Base-by-base conservation (phyloP, 306 rosid genomes). In the Amphicarpaea edgeworthii region DNA sequence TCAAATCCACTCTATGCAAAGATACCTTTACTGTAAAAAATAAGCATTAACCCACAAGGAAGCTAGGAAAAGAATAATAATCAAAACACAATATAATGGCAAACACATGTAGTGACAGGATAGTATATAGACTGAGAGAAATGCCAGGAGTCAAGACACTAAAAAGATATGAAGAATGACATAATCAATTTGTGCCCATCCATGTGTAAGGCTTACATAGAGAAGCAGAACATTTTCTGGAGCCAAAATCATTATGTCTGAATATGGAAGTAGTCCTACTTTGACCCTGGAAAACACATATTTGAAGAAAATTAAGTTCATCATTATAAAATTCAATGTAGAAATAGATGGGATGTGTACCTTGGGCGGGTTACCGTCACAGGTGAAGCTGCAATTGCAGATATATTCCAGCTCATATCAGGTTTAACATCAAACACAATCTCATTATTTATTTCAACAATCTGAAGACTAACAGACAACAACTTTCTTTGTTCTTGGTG, bases 361-460 rank as follows among this genome's bases (percentile, higher is more conserved):
- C 97, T 86, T 5, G 96, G 98, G 59, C 93, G 95, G 4, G 96
- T 90, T 61, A 90, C 97, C 49, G 72, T 86, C 76, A 94, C 98
- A 75, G 97, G 91, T 60, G 84, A 87, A 64, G 96, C 98, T 43
- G 97, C 93, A 77, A 94, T 68, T 7, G 97, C 95, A 73, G 91
- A 85, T 82, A 92, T 83, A 84, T 90, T 90, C 98, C 98, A 94
- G 94, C 98, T 90, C 96, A 89, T 86, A 80, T 92, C 96, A 82
- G 96, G 93, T 81, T 94, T 94, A 78, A 90, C 82, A 55, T 92
- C 98, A 73, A 86, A 91, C 49, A 90, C 85, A 73, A 84, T 82
- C 86, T 94, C 98, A 83, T 86, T 92, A 71, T 94, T 86, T 82
- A 92, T 92, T 83, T 94, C 98, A 73, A 87, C 87, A 80, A 84